phyloP scores from a whole-genome alignment of 2,329 filamentous ascomycete genomes.

The Penicillium janthinellum region DNA sequence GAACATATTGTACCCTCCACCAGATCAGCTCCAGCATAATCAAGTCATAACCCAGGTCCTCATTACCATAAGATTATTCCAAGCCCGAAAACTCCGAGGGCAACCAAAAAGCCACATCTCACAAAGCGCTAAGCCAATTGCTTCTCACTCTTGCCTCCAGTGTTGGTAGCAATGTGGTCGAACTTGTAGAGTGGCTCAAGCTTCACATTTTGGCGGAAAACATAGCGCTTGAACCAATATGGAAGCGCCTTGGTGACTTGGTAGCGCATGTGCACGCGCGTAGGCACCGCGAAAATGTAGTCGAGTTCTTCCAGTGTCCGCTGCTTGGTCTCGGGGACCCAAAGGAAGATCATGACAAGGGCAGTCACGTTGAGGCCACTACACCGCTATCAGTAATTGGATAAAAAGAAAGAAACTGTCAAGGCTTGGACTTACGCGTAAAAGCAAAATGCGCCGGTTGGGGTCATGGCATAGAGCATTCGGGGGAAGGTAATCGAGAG shows the following conservation, averaged over 20 bases:
- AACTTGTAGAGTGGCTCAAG: conserved; percentile 57
- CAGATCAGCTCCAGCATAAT: no score
- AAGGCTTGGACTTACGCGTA: conserved; percentile 48
- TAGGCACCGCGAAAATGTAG: conserved; percentile 61
- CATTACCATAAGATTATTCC: neutral
- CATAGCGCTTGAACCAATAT: conserved; percentile 62
- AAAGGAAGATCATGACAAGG: conserved; percentile 65
- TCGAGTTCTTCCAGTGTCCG: conserved; percentile 59
- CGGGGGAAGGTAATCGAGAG: conserved; percentile 55
- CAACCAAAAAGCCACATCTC: neutral
- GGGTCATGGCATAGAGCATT: conserved; percentile 51
- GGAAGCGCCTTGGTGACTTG: conserved; percentile 60
- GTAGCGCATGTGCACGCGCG: conserved; percentile 58
- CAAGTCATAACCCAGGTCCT: neutral
- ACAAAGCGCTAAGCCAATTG: neutral
- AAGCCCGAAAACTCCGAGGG: neutral
- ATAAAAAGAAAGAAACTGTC: neutral
- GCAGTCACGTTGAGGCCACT: conserved; percentile 61
- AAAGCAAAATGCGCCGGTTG: conserved; percentile 62
- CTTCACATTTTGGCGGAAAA: conserved; percentile 53
- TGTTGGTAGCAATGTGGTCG: conserved; percentile 26
- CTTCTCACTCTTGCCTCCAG: conserved; percentile 5
- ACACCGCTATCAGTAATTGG: neutral
- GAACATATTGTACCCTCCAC: no score
- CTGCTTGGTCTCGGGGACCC: conserved; percentile 60